Conservation (phyloP, 2,329 filamentous ascomycete species). For the Hymenoscyphus fructigenus region DNA sequence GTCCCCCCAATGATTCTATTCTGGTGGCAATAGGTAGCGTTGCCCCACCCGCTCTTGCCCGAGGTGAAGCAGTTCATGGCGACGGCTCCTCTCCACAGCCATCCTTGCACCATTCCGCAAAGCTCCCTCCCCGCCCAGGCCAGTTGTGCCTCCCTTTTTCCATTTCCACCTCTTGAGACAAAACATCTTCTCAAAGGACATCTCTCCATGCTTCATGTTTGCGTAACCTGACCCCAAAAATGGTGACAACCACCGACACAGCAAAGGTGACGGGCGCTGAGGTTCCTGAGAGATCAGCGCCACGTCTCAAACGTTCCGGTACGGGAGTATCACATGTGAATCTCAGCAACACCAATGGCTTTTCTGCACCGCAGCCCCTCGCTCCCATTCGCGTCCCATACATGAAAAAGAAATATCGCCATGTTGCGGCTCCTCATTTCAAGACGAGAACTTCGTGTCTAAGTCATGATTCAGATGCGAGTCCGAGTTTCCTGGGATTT, state of each 20-base stretch:
- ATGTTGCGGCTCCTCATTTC: conserved; percentile 85
- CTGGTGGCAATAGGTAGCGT: background rate
- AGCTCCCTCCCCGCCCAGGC: background rate
- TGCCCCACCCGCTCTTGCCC: background rate
- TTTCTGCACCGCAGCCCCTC: conserved; percentile 27
- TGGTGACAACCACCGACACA: conserved; percentile 14
- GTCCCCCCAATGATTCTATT: background rate
- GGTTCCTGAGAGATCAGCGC: conserved; percentile 24
- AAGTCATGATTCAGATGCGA: conserved; percentile 73
- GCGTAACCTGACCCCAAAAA: background rate
- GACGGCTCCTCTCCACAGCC: background rate
- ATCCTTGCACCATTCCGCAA: conserved; percentile 12
- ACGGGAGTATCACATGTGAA: conserved; percentile 29
- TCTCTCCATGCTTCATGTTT: conserved; percentile 4
- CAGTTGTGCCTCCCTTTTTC: background rate
- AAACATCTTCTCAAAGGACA: background rate
- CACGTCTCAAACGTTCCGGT: conserved; percentile 12
- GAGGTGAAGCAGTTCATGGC: background rate
- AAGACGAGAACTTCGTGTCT: conserved; percentile 72
- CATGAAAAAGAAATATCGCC: conserved; percentile 73
- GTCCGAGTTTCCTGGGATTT: conserved; percentile 89
- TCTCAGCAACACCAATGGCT: conserved; percentile 18
- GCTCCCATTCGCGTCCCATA: conserved; percentile 23
- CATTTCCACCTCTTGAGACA: background rate
- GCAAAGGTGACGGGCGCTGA: conserved; percentile 29